Evolutionary conservation across 108 stramenopile genomes (phyloP), one percentile per base, ranked within the genome.

Genomic region (Aureococcus anophagefferens): DNA sequence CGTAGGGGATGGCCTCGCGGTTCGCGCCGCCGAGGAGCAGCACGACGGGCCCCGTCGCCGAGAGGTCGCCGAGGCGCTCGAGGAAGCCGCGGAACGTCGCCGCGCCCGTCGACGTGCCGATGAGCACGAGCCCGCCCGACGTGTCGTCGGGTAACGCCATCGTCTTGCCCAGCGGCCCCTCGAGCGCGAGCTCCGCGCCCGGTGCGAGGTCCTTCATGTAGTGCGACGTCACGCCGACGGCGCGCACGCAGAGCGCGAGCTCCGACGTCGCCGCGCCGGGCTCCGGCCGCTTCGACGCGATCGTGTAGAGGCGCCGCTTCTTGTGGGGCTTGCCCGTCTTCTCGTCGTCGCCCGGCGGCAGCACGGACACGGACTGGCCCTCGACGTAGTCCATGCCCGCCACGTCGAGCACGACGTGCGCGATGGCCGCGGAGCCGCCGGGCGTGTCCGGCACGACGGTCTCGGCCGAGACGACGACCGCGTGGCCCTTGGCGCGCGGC

Each of bases 161-260:
- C 30, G 92, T 89, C 78, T 93, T 93, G 14, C 92, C 92, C 40
- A 90, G 85, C 5, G 92, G 90, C 33, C 91, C 91, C 4, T 89
- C 89, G 16, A 92, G 89, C 18, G 68, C 33, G 33, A 90, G 81
- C n/a, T 66, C 66, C 25, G 76, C 78, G 64, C 92, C 92, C 14
- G 87, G 79, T 15, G 65, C 28, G 29, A 76, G 63, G 64, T 87
- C 71, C 71, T 89, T 90, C 46, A 93, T 72, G 72, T 88, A 90
- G 78, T 82, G 79, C 64, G 80, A 81, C 71, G 89, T 90, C 30
- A 93, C 87, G 15, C 92, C 92, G 72, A 90, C 88, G 68, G 90
- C 92, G 30, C 92, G 84, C 5, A 93, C 92, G 73, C 92, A 93
- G 30, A 93, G 71, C 68, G 83, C 81, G 62, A 93, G 83, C 13